Base-by-base conservation (phyloP, 2,329 filamentous ascomycete species). In the Tolypocladium cylindrosporum region DNA sequence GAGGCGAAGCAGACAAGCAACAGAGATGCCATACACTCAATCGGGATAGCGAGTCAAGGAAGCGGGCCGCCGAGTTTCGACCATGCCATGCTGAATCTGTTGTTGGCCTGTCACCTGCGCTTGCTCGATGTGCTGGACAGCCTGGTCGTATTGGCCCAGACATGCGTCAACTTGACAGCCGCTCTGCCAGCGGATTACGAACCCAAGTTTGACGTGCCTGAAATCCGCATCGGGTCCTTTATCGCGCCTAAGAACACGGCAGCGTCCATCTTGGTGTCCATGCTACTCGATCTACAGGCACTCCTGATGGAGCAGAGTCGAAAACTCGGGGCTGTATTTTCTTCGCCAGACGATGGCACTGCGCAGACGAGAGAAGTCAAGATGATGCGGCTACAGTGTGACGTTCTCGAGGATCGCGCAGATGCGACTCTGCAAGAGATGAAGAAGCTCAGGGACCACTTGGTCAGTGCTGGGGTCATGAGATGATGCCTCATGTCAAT, bases 221-320 rank as follows among this genome's bases (percentile, higher is more conserved):
- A 75, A 53, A 71, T 77, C 16, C 70, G 71, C 4, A 69, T 77
- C 6, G 75, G 76, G 1, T 70, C 71, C 2, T 74, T 74, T 52
- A 62, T 72, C 21, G 68, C 71, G 7, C 68, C 70, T 3, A 66
- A 67, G 13, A 59, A 60, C 0, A 67, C 70, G 5, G 71, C 72
- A 4, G 67, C 68, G 6, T 64, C 71, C 9, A 68, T 74, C 63
- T 63, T 72, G 51, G 61, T 68, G 3, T 61, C 68, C 2, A 65
- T 73, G 61, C 37, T 74, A 4, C 59, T 68, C 5, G 70, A 73
- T 50, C 61, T 73, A 31, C 65, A 72, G 36, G 56, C 61, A 14
- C 61, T 62, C 0, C 57, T 74, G 36, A 55, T 63, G 10, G 19
- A 37, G 0, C 65, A 56, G 55, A 50, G 61, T 16, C 59, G 61